Percentiles rank a stretch among this genome's conserved stretches.
phyloP scores from a whole-genome alignment of 2,329 filamentous ascomycete species.

The Diplodia scrobiculata region DNA sequence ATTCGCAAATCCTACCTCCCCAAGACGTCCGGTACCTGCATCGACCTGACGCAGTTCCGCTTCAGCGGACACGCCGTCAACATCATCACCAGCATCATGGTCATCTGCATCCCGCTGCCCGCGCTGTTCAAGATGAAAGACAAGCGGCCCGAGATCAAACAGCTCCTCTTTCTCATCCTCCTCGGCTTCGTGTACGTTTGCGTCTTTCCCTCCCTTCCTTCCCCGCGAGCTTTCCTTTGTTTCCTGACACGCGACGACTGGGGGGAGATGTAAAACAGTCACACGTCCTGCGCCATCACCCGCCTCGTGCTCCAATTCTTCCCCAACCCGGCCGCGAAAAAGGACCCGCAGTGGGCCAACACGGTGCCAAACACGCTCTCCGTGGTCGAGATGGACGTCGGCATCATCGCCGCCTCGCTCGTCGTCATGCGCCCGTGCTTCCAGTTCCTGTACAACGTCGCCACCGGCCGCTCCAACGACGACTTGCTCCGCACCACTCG shows the following conservation, averaged over 20 bases:
- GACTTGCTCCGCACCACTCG: conserved; percentile 1
- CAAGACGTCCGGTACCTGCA: conserved; percentile 12
- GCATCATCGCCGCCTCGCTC: conserved; percentile 14
- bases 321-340: conserved; percentile 1
- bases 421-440: conserved; percentile 21
- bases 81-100: conserved; percentile 20
- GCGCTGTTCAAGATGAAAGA: conserved; percentile 17
- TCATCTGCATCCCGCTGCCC: conserved; percentile 15
- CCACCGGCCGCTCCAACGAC: conserved; percentile 11
- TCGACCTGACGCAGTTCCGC: conserved; percentile 11
- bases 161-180: conserved; percentile 19
- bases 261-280: background rate
- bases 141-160: conserved; percentile 17
- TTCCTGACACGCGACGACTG: no score
- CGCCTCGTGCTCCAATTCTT: conserved; percentile 17
- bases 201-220: no score
- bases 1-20: conserved; percentile 14
- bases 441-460: conserved; percentile 17
- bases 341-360: conserved; percentile 16
- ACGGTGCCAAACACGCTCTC: conserved; percentile 5
- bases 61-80: conserved; percentile 21
- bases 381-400: conserved; percentile 16
- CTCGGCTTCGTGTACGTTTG: conserved; percentile 5
- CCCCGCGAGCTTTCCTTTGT: no score
- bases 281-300: conserved; percentile 15